Conservation (phyloP, 371 early-diverging fungal genomes). For the Circinella minor region DNA sequence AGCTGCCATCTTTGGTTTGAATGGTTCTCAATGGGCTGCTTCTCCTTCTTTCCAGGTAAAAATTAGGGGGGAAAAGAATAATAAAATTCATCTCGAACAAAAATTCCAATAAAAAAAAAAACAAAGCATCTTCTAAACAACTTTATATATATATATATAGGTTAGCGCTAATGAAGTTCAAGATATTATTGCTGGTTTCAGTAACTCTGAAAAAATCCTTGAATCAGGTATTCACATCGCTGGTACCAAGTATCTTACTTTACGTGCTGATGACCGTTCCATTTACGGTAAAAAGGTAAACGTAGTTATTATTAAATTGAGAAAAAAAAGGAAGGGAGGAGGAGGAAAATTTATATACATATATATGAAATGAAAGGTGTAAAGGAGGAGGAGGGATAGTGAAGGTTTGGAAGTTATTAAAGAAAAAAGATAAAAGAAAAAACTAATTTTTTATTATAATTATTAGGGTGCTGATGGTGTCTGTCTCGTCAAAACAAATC, state of each 20-base stretch:
- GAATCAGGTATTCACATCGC: slow-evolving; percentile 72
- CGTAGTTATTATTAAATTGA: not conserved
- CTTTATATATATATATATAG: slow-evolving; percentile 38
- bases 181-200: slow-evolving; percentile 68
- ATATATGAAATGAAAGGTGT: not conserved
- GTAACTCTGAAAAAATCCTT: slow-evolving; percentile 57
- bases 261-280: slow-evolving; percentile 67
- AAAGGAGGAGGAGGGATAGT: too few species aligned
- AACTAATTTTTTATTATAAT: too few species aligned
- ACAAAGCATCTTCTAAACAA: not conserved
- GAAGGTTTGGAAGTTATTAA: not conserved
- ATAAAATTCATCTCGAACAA: slow-evolving; percentile 12
- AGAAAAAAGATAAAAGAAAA: not conserved
- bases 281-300: slow-evolving; percentile 85
- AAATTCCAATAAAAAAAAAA: not conserved
- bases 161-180: slow-evolving; percentile 59
- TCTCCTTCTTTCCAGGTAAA: slow-evolving; percentile 71
- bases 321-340: slow-evolving; percentile 1
- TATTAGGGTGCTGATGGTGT: slow-evolving; percentile 73
- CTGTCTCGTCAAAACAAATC: slow-evolving; percentile 80
- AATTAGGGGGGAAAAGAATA: too few species aligned
- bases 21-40: slow-evolving; percentile 82
- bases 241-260: slow-evolving; percentile 75
- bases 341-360: too few species aligned
- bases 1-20: slow-evolving; percentile 83